phyloP scores from a whole-genome alignment of 352 stramenopile genomes.

The Globisporangium echinulatum region DNA sequence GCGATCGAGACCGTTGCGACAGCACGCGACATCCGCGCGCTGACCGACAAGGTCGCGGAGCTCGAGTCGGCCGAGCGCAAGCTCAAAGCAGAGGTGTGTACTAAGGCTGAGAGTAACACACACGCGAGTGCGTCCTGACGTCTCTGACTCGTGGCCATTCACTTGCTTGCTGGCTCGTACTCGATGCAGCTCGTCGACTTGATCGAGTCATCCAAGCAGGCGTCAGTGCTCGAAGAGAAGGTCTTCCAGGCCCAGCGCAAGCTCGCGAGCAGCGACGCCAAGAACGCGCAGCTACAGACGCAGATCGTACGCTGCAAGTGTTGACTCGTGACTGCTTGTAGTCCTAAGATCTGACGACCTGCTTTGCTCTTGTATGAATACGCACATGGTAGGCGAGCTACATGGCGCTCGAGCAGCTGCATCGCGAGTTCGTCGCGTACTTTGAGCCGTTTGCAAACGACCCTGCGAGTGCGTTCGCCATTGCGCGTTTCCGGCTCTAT shows the following conservation, averaged over 20 bases:
- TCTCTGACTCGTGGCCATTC: too few species aligned
- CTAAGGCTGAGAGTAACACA: too few species aligned
- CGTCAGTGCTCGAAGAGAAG: slow-evolving; percentile 57
- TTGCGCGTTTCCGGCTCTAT: not conserved
- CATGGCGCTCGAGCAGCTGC: slow-evolving; percentile 29
- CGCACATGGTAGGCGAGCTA: slow-evolving; percentile 24
- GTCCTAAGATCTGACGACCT: too few species aligned
- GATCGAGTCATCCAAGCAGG: slow-evolving; percentile 59
- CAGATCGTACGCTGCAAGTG: slow-evolving; percentile 34
- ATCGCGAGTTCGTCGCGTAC: slow-evolving; percentile 41
- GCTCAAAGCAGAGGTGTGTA: slow-evolving; percentile 58
- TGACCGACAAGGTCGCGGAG: slow-evolving; percentile 59
- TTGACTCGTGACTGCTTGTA: too few species aligned
- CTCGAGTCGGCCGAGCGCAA: slow-evolving; percentile 55
- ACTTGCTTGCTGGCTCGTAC: not conserved
- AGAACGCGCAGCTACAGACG: slow-evolving; percentile 31
- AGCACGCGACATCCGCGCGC: slow-evolving; percentile 33
- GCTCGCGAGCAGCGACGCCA: slow-evolving; percentile 46
- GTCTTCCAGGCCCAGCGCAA: slow-evolving; percentile 47
- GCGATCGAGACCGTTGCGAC: slow-evolving; percentile 43
- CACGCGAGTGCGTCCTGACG: not conserved
- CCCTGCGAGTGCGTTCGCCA: slow-evolving; percentile 24
- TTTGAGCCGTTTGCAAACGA: slow-evolving; percentile 45
- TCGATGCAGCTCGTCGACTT: slow-evolving; percentile 44
- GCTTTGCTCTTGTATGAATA: too few species aligned